Base-by-base conservation (phyloP, 352 stramenopile genomes). In the Pythium aristosporum region DNA sequence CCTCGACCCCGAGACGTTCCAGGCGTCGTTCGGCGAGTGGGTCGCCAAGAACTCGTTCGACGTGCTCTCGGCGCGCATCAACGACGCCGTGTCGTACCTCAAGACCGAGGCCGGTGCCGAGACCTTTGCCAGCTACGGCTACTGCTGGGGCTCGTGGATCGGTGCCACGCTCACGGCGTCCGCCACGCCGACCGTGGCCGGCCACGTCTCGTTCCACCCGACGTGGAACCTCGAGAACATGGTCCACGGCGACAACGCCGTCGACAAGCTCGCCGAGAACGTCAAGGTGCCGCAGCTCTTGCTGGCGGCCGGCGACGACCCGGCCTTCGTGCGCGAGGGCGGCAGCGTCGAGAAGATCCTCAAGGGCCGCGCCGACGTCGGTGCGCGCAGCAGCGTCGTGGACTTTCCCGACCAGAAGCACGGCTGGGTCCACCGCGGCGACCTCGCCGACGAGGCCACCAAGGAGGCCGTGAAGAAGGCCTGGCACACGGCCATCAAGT, bases 101-200 rank as follows among this genome's bases (percentile, higher is more conserved):
- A 82, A 90, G 73, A 76, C 48, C 25, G 77, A 92, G 50, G 82
- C 70, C 36, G 71, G 73, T 8, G 85, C 70, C 30, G 73, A 89
- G 70, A 76, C 68, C 43, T 69, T 94, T 49, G 78, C 74, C 41
- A 90, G 78, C 68, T 92, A 92, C 63, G 85, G 85, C 58, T 92
- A 92, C 74, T 94, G 85, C 81, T 94, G 81, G 81, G 83, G 85
- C 41, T 85, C 81, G 50, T 94, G 82, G 81, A 79, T 91, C 32
- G 81, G 84, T 13, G 76, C 81, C 37, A 87, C 74, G 56, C 68
- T 75, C 55, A 85, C 76, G 2, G 57, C 84, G 34, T 67, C 70
- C 23, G 70, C 64, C 15, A 63, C 82, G 43, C 76, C 84, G 5
- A 57, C 78, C 5, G 74, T 94, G 12, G 28, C 71, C 28, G 81